These are phyloP conservation scores for Rubia occidens DNA, from an alignment of 305 asterid genomes.

Conservation along the genomic window DNA sequence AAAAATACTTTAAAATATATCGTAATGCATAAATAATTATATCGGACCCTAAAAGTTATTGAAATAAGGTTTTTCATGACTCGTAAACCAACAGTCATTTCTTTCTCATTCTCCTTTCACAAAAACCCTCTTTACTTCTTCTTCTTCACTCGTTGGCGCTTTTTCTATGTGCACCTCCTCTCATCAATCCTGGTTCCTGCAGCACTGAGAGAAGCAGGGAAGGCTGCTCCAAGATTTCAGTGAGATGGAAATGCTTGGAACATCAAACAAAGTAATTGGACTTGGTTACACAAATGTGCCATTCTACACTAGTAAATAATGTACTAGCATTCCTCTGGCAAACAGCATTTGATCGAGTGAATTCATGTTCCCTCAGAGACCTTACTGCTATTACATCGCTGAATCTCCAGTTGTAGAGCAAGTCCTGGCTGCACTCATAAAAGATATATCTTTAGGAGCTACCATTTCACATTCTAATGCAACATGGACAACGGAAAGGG, in stretches of 20 bases:
- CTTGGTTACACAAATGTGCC: too few relatives aligned
- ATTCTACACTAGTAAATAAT: too few relatives aligned
- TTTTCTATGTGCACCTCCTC: conserved; percentile 5
- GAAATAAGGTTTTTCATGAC: too few relatives aligned
- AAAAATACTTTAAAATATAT: too few relatives aligned
- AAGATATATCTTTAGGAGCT: background rate
- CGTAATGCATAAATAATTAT: too few relatives aligned
- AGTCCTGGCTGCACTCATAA: background rate
- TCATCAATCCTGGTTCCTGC: conserved; percentile 6
- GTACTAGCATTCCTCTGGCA: background rate
- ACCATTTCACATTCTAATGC: background rate
- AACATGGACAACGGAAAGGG: conserved; percentile 2
- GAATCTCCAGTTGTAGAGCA: conserved; percentile 1
- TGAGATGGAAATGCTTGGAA: too few relatives aligned
- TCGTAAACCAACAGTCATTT: too few relatives aligned
- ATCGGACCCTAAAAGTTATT: too few relatives aligned
- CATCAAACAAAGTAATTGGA: too few relatives aligned
- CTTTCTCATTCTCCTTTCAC: conserved; percentile 21
- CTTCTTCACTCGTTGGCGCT: background rate
- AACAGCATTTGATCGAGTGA: background rate
- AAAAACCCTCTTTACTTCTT: conserved; percentile 13
- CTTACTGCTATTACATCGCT: background rate
- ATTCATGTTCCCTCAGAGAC: background rate
- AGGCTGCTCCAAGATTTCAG: too few relatives aligned
- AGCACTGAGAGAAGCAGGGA: conserved; percentile 15